These are phyloP conservation scores for Sorghum bicolor DNA, from an alignment of 176 grass and related monocot genomes.

Conservation along the genomic window DNA sequence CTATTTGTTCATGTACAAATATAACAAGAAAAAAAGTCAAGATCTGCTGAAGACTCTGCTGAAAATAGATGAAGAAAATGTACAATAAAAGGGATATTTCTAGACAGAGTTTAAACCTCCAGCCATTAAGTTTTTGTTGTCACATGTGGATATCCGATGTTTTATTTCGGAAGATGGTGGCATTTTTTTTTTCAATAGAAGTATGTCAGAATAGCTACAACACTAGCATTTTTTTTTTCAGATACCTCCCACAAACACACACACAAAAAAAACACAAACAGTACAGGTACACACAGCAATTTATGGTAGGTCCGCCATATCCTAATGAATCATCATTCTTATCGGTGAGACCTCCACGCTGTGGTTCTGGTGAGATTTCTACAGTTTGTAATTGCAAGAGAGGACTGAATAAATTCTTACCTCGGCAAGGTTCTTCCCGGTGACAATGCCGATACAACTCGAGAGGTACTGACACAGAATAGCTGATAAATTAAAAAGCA, in stretches of 20 bases:
- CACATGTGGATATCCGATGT: background rate
- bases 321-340: background rate
- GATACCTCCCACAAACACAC: background rate
- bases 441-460: conserved; percentile 63
- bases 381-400: background rate
- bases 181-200: background rate
- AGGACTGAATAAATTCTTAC: conserved; percentile 12
- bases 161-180: background rate
- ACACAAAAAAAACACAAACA: background rate
- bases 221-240: background rate
- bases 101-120: background rate
- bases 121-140: background rate
- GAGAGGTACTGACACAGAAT: conserved; percentile 77
- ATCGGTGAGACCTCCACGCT: background rate
- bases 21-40: background rate
- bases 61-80: background rate
- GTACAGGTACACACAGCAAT: background rate
- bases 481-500: conserved; percentile 78
- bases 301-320: background rate
- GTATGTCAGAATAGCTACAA: background rate
- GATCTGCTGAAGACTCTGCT: background rate
- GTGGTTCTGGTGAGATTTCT: no score
- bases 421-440: conserved; percentile 79
- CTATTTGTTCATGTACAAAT: conserved; percentile 25
- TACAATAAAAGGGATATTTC: background rate